Percentiles rank a stretch among this genome's conserved stretches.
Evolutionary conservation across 1,284 basidiomycete species (phyloP).

Genomic region (Naganishia sp.): DNA sequence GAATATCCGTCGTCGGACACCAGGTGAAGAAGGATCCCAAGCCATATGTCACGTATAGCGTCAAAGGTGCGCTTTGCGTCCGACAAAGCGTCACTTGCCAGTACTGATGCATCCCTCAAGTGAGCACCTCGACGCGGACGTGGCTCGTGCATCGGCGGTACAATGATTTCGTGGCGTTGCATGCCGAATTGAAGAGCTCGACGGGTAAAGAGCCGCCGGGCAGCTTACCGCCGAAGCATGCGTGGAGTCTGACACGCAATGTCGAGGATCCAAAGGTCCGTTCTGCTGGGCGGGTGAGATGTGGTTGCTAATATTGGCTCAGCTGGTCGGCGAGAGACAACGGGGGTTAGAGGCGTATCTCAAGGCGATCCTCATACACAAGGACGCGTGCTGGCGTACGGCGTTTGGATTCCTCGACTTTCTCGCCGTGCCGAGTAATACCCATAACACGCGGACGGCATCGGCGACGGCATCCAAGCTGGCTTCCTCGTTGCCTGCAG

Average conservation of each 20-base stretch:
- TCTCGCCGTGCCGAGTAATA: conserved; percentile 67
- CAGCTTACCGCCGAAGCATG: conserved; percentile 76
- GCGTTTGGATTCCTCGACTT: conserved; percentile 79
- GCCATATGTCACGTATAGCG: conserved; percentile 51
- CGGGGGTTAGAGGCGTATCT: conserved; percentile 79
- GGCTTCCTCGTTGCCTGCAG: conserved; percentile 20
- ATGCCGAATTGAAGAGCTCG: conserved; percentile 74
- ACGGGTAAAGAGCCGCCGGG: conserved; percentile 71
- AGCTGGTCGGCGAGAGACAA: conserved; percentile 71
- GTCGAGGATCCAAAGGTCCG: conserved; percentile 52
- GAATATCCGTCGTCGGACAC: conserved; percentile 50
- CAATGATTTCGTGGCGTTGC: conserved; percentile 85
- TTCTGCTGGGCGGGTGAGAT: conserved; percentile 11
- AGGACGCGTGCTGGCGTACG: conserved; percentile 79
- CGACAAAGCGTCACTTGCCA: neutral
- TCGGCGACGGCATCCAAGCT: conserved; percentile 31
- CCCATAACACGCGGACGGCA: conserved; percentile 50
- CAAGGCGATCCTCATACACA: conserved; percentile 75
- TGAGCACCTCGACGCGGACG: conserved; percentile 61
- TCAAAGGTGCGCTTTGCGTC: conserved; percentile 44
- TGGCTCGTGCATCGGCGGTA: conserved; percentile 93
- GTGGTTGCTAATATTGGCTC: conserved; percentile 28
- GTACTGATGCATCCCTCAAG: conserved; percentile 35
- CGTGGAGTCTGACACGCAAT: conserved; percentile 59
- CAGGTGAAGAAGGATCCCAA: conserved; percentile 47